Evolutionary conservation across 2,329 filamentous ascomycete species (phyloP).

Genomic region (Chaetothyriales sp.): DNA sequence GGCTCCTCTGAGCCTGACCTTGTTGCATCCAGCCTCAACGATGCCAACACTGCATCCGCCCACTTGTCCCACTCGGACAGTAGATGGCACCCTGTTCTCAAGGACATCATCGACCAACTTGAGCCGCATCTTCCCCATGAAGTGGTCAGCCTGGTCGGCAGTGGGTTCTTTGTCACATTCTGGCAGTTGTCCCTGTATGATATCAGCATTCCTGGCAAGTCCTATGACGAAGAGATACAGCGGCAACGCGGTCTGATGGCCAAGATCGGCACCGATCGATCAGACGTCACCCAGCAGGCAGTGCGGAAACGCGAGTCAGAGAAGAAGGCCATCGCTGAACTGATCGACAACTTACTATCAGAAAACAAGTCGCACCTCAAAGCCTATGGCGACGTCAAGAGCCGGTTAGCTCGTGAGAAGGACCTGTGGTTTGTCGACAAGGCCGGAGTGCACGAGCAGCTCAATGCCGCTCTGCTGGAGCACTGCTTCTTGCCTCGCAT

Average conservation of each 20-base stretch:
- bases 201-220: constrained; percentile 57
- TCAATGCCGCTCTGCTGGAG: constrained; percentile 68
- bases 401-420: constrained; percentile 60
- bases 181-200: constrained; percentile 82
- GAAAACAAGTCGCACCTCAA: constrained; percentile 59
- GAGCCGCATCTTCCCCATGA: constrained; percentile 44
- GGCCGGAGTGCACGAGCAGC: constrained; percentile 45
- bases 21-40: neutral
- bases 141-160: constrained; percentile 54
- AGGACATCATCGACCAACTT: constrained; percentile 57
- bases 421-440: constrained; percentile 59
- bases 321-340: constrained; percentile 52
- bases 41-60: constrained; percentile 13
- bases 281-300: constrained; percentile 54
- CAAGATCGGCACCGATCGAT: constrained; percentile 53
- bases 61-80: constrained; percentile 26
- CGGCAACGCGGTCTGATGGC: constrained; percentile 52
- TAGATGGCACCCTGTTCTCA: constrained; percentile 54
- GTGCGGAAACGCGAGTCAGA: constrained; percentile 53
- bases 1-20: constrained; percentile 6
- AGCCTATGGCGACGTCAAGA: constrained; percentile 50
- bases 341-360: constrained; percentile 53
- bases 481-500: constrained; percentile 84
- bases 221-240: constrained; percentile 63
- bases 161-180: constrained; percentile 77